Base-by-base conservation (phyloP, 768 basidiomycete species). In the Cystobasidium onofrii region DNA sequence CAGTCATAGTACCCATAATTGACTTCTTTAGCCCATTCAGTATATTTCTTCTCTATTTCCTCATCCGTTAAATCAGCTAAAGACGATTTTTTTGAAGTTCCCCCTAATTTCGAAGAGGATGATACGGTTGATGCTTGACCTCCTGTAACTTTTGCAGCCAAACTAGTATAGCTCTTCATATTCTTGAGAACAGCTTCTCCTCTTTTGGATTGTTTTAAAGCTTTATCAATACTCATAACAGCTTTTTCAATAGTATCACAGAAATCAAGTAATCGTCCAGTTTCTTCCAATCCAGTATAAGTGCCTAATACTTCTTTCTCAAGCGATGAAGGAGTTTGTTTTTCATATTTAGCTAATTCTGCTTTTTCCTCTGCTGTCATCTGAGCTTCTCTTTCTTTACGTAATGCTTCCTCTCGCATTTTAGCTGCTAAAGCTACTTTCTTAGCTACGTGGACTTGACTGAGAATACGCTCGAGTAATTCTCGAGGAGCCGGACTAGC, bases 1-100 rank as follows among this genome's bases (percentile, higher is more conserved):
- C 96, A 84, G 81, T 96, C 92, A 80, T 91, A 93, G 79, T 96
- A 95, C 80, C 94, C 90, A 82, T 96, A 97, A 64, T 92, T 85
- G 29, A 86, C 86, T 76, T 85, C 84, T 12, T 84, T 90, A 3
- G 90, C 91, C 93, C 94, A 97, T 46, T 89, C 86, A 69, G 90
- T 78, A 80, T 97, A 96, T 9, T 85, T 84, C 79, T 87, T 88
- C 76, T 84, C 83, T 0, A 87, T 84, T 33, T 85, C 85, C 79
- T 89, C 90, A 52, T 90, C 88, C 1, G 88, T 87, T 9, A 83
- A 80, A 41, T 86, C 87, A 1, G 84, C 83, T 20, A 79, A 75
- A 73, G 87, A 84, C 64, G 44, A 60, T 29, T 66, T 60, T 1
- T 74, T 50, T 36, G 63, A 29, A 15, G 36, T 9, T n/a, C n/a